A percentile compares a stretch with the other conserved stretches of the same genome.
Evolutionary conservation across 1,139 yeast species (phyloP).

Genomic region (Yamadazyma epiphylla): DNA sequence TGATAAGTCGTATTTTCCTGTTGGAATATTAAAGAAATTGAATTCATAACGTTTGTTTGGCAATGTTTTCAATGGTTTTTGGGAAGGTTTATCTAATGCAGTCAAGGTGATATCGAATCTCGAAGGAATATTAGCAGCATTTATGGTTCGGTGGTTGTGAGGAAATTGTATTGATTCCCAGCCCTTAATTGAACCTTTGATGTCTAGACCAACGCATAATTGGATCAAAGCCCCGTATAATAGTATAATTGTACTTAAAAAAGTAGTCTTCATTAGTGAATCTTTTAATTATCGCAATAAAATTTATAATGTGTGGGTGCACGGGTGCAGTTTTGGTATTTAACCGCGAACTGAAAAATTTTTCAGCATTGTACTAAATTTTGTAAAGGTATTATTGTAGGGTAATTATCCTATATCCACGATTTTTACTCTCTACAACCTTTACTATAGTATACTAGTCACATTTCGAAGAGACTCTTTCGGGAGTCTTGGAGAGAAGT

Average conservation of each 20-base stretch:
- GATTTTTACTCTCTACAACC: slow-evolving; percentile 52
- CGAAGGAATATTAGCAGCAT: slow-evolving; percentile 35
- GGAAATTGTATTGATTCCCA: too few relatives aligned
- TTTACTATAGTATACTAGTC: slow-evolving; percentile 46
- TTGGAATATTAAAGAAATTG: slow-evolving; percentile 18
- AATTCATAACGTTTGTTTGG: slow-evolving; percentile 27
- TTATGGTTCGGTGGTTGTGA: too few relatives aligned
- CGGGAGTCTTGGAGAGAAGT: too few relatives aligned
- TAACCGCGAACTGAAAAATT: slow-evolving; percentile 3
- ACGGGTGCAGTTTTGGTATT: too few relatives aligned
- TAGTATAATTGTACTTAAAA: too few relatives aligned
- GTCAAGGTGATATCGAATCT: slow-evolving; percentile 29
- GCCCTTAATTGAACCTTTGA: too few relatives aligned
- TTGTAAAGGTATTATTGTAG: slow-evolving; percentile 56
- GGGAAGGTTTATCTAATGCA: not conserved
- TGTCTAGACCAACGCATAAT: too few relatives aligned
- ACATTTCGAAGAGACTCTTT: not conserved
- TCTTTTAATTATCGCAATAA: too few relatives aligned
- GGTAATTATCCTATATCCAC: slow-evolving; percentile 31
- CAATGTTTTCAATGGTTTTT: slow-evolving; percentile 10
- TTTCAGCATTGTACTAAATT: slow-evolving; percentile 45
- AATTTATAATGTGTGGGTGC: too few relatives aligned
- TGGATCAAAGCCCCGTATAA: too few relatives aligned
- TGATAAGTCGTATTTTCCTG: slow-evolving; percentile 33
- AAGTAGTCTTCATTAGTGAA: too few relatives aligned